A percentile compares a stretch with the other conserved stretches of the same genome.
Conservation (phyloP, 768 basidiomycete genomes). For the Boletus reticuloceps region DNA sequence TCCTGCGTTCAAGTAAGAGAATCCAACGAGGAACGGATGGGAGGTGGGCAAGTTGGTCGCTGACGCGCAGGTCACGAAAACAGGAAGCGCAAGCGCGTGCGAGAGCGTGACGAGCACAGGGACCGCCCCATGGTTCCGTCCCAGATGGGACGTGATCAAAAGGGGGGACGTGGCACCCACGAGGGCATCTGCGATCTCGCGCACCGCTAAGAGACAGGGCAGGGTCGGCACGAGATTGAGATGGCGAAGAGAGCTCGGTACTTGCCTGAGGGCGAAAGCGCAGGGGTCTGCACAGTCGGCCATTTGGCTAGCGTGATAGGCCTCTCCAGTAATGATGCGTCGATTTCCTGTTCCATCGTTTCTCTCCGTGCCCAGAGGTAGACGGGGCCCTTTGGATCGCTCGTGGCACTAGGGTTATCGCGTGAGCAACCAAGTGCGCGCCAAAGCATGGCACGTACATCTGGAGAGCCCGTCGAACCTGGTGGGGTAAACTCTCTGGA, state of each 20-base stretch:
- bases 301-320: constrained; percentile 38
- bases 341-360: constrained; percentile 62
- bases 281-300: constrained; percentile 50
- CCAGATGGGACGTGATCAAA: constrained; percentile 63
- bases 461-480: constrained; percentile 58
- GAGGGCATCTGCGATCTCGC: constrained; percentile 47
- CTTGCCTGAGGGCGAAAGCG: constrained; percentile 41
- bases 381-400: constrained; percentile 69
- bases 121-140: constrained; percentile 50
- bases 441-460: constrained; percentile 40
- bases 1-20: constrained; percentile 46
- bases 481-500: constrained; percentile 48
- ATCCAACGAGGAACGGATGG: constrained; percentile 52
- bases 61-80: constrained; percentile 50
- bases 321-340: constrained; percentile 34
- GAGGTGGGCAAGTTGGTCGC: constrained; percentile 53
- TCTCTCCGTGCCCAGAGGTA: constrained; percentile 76
- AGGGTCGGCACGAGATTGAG: neutral
- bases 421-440: neutral
- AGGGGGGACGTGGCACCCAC: constrained; percentile 51
- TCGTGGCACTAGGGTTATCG: constrained; percentile 48
- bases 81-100: constrained; percentile 49
- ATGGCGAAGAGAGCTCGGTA: neutral
- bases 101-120: constrained; percentile 47
- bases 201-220: constrained; percentile 23